Conservation (phyloP, 257 asterid genomes). For the Solanum virginianum region DNA sequence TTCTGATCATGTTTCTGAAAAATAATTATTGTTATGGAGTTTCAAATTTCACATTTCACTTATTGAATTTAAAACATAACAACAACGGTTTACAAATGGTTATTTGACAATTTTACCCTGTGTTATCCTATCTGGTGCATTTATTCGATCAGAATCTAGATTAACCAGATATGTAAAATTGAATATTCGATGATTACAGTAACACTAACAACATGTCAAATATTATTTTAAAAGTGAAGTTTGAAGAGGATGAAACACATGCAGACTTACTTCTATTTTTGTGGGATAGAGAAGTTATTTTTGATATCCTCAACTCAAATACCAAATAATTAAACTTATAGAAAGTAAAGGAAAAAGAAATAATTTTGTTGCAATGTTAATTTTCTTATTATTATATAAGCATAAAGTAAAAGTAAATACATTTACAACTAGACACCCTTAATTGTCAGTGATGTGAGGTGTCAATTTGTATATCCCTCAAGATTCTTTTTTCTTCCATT, state of each 20-base stretch:
- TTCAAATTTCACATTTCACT: neutral
- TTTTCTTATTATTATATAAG: neutral
- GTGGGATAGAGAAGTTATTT: rapidly evolving
- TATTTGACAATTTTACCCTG: neutral
- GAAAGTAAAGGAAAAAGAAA: neutral
- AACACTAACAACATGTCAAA: neutral
- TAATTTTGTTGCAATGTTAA: neutral
- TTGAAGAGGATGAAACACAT: neutral
- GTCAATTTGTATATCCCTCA: conserved; percentile 1
- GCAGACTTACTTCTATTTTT: neutral
- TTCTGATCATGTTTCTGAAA: neutral
- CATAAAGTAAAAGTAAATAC: neutral
- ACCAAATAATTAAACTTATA: neutral
- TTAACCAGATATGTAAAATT: neutral
- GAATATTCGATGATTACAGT: neutral
- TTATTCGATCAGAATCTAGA: neutral
- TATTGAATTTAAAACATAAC: neutral
- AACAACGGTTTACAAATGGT: neutral
- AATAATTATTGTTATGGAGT: neutral
- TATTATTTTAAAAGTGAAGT: rapidly evolving
- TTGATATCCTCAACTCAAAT: neutral
- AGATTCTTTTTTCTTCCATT: neutral
- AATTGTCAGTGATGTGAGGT: neutral
- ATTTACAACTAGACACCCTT: conserved; percentile 2
- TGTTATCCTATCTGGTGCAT: neutral